Base-by-base conservation (phyloP, 345 rosid genomes). In the Populus simonii region DNA sequence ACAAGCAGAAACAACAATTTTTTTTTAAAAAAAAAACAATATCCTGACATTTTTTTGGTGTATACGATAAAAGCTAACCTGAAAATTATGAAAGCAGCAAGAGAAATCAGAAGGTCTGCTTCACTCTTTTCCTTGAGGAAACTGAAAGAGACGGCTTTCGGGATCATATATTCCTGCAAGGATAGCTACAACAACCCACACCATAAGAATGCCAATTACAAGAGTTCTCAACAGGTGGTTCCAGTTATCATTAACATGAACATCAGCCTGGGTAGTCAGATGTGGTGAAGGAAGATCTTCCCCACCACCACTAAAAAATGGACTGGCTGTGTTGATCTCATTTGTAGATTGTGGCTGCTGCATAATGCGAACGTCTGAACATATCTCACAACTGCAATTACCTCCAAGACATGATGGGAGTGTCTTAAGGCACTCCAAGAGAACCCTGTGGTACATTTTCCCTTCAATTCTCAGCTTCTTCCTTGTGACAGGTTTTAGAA, bases 371-470 rank as follows among this genome's bases (percentile, higher is more conserved):
- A 61, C 59, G 75, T 71, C 84, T 69, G 85, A 84, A 86, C 99
- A 96, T 82, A 76, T 85, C 68, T 75, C 83, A 83, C 99, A 96
- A 55, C 82, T 77, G 78, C 99, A 93, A 63, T 79, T 80, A 63
- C 98, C 94, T 57, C 98, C 99, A 47, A 96, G 97, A 87, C 86
- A 96, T 27, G 88, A 81, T 41, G 99, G 99, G 55, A 96, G 85
- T 18, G 83, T 85, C 87, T 86, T 90, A 70, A 96, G 87, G 85
- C 85, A 76, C 74, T 89, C 92, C 2, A 85, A 81, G 65, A 93
- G 96, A 81, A 88, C 84, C 81, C 71, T 86, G 35, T 65, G 83
- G 85, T 88, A 92, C 82, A 68, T 81, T 33, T 84, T 92, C 47
- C 99, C 99, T 88, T 84, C 91, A 62, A 96, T 89, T 87, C 91